A percentile compares a stretch with the other conserved stretches of the same genome.
Evolutionary conservation across 2,329 filamentous ascomycete species (phyloP).

Genomic region (Penicillium sp.): DNA sequence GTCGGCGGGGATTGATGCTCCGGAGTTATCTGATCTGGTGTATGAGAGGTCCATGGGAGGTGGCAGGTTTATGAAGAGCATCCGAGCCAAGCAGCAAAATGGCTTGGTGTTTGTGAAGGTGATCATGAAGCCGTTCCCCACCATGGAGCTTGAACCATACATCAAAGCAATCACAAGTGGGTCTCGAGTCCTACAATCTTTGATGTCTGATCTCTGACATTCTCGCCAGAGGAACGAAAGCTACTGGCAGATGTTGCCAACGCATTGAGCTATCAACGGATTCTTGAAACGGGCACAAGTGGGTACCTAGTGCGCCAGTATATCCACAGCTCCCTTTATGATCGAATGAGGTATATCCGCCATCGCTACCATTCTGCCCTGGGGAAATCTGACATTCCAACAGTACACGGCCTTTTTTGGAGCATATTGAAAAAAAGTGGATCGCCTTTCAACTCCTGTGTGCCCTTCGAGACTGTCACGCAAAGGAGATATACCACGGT

Average conservation of each 20-base stretch:
- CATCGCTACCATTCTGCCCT: neutral
- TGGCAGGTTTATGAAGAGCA: conserved; percentile 94
- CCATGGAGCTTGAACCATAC: conserved; percentile 78
- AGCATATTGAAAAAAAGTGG: conserved; percentile 99
- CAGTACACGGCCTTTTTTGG: conserved; percentile 91
- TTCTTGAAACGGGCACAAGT: conserved; percentile 87
- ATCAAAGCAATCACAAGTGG: conserved; percentile 73
- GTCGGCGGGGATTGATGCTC: conserved; percentile 88
- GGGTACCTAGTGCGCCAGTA: conserved; percentile 94
- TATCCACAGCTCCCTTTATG: conserved; percentile 94
- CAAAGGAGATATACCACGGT: conserved; percentile 86
- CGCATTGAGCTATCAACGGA: conserved; percentile 83
- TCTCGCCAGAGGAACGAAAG: conserved; percentile 69
- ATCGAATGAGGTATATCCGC: conserved; percentile 68
- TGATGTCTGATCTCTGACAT: conserved; percentile 1
- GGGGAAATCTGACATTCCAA: conserved; percentile 27
- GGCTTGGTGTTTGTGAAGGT: conserved; percentile 93
- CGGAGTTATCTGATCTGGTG: conserved; percentile 84
- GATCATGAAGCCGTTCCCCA: conserved; percentile 85
- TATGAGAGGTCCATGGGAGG: conserved; percentile 93
- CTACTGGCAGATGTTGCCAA: conserved; percentile 83
- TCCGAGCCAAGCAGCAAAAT: conserved; percentile 85
- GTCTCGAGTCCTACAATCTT: conserved; percentile 31
- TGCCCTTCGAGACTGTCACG: conserved; percentile 87
- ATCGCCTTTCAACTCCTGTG: conserved; percentile 93